Percentiles rank a stretch among this genome's conserved stretches.
phyloP scores from a whole-genome alignment of 139 green algal species.

The Parachlorella kessleri region DNA sequence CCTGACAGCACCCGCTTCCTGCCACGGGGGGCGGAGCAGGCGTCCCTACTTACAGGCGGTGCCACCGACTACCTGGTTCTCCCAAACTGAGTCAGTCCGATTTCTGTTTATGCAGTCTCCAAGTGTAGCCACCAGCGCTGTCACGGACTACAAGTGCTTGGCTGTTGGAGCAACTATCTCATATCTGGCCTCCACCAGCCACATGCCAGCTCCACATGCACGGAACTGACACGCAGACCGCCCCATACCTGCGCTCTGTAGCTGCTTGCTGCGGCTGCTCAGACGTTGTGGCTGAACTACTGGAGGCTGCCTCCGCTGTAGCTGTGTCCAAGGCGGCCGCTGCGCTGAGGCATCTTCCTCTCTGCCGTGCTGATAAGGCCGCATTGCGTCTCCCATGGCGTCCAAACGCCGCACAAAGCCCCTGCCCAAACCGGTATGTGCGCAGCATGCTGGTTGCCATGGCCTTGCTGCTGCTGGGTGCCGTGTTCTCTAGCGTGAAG shows the following conservation, averaged over 20 bases:
- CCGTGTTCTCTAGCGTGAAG: no score
- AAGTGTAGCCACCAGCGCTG: no score
- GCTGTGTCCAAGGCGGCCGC: not conserved
- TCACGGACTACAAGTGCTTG: no score
- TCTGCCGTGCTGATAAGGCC: not conserved
- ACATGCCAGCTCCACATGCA: not conserved
- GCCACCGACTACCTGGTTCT: no score
- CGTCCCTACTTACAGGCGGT: no score
- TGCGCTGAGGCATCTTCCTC: not conserved
- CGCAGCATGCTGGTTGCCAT: no score
- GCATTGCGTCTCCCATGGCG: not conserved
- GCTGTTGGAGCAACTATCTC: not conserved
- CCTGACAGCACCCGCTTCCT: conserved; percentile 90
- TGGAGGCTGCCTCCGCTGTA: not conserved
- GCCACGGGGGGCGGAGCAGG: no score
- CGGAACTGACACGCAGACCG: no score
- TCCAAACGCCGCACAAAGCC: not conserved
- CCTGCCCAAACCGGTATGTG: not conserved
- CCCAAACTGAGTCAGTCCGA: no score
- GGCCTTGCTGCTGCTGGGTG: no score
- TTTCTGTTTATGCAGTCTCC: no score
- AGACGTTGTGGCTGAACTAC: not conserved
- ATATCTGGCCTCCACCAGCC: not conserved
- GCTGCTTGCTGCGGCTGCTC: not conserved
- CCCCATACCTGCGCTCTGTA: not conserved